phyloP scores from a whole-genome alignment of 257 asterid genomes.

The Gardenia jasminoides region DNA sequence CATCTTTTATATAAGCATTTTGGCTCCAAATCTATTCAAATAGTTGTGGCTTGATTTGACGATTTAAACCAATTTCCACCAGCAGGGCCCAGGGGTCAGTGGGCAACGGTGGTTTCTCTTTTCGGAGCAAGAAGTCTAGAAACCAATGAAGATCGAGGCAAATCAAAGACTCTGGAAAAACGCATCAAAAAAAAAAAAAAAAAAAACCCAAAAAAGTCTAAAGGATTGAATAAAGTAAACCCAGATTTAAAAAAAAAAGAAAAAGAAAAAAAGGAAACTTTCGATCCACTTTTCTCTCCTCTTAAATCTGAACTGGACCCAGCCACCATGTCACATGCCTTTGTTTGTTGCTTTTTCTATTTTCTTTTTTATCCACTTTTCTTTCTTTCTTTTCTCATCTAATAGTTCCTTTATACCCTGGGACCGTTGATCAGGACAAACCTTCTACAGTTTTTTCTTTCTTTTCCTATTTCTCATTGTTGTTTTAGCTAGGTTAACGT shows the following conservation, averaged over 20 bases:
- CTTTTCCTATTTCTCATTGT: too few relatives aligned
- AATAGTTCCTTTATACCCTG: background rate
- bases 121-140: background rate
- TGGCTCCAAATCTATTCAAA: too few relatives aligned
- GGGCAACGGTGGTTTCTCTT: background rate
- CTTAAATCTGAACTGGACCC: background rate
- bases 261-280: constrained; percentile 4
- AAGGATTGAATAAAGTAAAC: background rate
- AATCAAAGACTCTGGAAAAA: background rate
- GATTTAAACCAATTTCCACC: background rate
- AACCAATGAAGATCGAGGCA: background rate
- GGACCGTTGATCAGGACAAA: background rate
- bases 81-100: background rate
- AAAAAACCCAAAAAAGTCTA: background rate
- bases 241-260: background rate
- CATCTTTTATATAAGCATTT: too few relatives aligned
- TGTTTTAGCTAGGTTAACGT: background rate
- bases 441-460: background rate
- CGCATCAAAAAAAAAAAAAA: background rate
- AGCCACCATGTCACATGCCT: constrained; percentile 9
- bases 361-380: background rate
- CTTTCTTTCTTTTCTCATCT: background rate
- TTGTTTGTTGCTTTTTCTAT: constrained; percentile 1
- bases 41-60: background rate
- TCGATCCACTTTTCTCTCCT: background rate